Percentiles rank a stretch among this genome's conserved stretches.
Evolutionary conservation across 441 rosid species (phyloP).

Genomic region (Adansonia gregorii): DNA sequence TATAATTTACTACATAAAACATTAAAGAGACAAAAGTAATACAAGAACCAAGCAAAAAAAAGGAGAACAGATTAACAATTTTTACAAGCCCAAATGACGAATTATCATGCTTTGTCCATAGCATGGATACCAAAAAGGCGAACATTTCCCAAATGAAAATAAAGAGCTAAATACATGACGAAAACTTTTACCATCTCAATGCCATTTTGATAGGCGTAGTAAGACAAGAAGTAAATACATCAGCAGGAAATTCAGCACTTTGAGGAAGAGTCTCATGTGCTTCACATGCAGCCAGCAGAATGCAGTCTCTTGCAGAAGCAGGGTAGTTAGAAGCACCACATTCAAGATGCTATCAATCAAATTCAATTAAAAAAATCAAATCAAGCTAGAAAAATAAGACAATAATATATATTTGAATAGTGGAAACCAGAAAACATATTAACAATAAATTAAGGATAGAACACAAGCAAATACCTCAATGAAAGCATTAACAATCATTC

Average conservation of each 20-base stretch:
- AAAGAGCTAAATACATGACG: slow-evolving; percentile 5
- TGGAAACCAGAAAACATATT: slow-evolving; percentile 19
- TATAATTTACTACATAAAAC: neutral
- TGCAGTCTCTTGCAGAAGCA: slow-evolving; percentile 83
- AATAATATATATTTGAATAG: slow-evolving; percentile 21
- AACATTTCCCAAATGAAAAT: neutral
- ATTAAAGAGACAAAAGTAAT: neutral
- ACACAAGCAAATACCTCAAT: slow-evolving; percentile 58
- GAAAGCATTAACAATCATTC: slow-evolving; percentile 94
- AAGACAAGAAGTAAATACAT: slow-evolving; percentile 96
- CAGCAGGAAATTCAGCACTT: slow-evolving; percentile 96
- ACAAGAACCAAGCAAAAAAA: too few relatives aligned
- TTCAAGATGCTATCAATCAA: slow-evolving; percentile 72
- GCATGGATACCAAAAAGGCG: neutral
- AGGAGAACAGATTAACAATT: neutral
- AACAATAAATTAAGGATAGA: slow-evolving; percentile 7
- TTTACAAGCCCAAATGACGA: neutral
- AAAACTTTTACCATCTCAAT: slow-evolving; percentile 75
- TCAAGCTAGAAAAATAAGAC: slow-evolving; percentile 26
- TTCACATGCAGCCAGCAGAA: slow-evolving; percentile 97
- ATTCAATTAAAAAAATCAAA: slow-evolving; percentile 21
- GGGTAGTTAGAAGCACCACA: slow-evolving; percentile 66
- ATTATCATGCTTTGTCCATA: neutral
- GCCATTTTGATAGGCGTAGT: slow-evolving; percentile 99
- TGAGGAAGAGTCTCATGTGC: slow-evolving; percentile 99